phyloP scores from a whole-genome alignment of 192 early-diverging fungal species.

The Coemansia sp. region DNA sequence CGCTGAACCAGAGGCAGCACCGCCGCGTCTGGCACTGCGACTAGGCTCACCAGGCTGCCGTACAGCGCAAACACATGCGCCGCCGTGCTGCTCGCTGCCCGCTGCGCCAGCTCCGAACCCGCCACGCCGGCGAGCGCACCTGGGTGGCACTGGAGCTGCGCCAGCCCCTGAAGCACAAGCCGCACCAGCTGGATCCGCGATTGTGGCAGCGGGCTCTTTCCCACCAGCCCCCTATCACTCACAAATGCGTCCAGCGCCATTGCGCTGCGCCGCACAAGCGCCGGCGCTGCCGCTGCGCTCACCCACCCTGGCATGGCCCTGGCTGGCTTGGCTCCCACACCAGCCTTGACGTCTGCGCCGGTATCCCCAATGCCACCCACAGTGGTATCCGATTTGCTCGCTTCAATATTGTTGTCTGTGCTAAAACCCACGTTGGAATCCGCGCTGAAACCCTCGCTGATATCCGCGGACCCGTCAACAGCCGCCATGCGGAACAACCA shows the following conservation, averaged over 20 bases:
- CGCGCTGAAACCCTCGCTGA: not conserved
- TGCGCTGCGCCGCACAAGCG: constrained; percentile 31
- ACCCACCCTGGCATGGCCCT: constrained; percentile 32
- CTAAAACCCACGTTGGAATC: not conserved
- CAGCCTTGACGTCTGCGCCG: not conserved
- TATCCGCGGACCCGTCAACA: not conserved
- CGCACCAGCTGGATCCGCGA: constrained; percentile 21
- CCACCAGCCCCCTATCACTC: constrained; percentile 21
- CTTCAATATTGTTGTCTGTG: too few relatives aligned
- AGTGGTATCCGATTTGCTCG: too few relatives aligned
- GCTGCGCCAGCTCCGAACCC: not conserved
- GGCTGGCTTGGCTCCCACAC: not conserved
- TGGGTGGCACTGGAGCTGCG: constrained; percentile 18
- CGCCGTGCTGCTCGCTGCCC: constrained; percentile 3
- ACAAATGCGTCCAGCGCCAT: constrained; percentile 24
- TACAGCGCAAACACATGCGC: constrained; percentile 38
- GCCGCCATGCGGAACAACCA: constrained; percentile 43
- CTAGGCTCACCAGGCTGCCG: constrained; percentile 21
- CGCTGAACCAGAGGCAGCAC: constrained; percentile 16
- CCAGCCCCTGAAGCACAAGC: constrained; percentile 27
- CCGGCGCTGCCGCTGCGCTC: constrained; percentile 15
- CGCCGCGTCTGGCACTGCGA: constrained; percentile 16
- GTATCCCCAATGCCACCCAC: too few relatives aligned
- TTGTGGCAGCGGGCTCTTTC: constrained; percentile 30
- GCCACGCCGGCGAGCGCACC: constrained; percentile 4